A percentile compares a stretch with the other conserved stretches of the same genome.
Conservation (phyloP, 306 rosid species). For the Cucurbita maxima region DNA sequence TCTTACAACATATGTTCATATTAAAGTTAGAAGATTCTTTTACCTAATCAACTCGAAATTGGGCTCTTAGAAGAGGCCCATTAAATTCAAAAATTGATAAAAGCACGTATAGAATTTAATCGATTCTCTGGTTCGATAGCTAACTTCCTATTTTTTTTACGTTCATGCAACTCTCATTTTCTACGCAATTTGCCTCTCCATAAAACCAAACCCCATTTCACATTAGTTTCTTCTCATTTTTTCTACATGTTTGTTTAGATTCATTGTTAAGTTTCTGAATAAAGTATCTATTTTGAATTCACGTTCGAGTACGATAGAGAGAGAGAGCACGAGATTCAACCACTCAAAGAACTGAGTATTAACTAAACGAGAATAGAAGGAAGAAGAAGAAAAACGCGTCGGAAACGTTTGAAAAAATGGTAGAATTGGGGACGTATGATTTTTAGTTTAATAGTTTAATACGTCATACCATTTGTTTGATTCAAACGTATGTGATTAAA, state of each 20-base stretch:
- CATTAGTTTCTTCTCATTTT: not conserved
- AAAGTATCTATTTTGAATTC: too few relatives aligned
- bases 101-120: not conserved
- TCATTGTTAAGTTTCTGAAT: too few relatives aligned
- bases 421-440: not conserved
- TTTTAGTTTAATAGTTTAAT: too few relatives aligned
- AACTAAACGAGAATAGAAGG: not conserved
- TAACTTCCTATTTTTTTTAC: too few relatives aligned
- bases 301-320: not conserved
- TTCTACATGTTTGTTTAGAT: not conserved
- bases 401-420: slow-evolving; percentile 3
- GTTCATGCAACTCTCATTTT: not conserved
- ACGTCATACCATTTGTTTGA: too few relatives aligned
- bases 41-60: too few relatives aligned
- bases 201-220: too few relatives aligned
- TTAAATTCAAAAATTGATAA: not conserved
- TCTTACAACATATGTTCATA: too few relatives aligned
- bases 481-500: not conserved
- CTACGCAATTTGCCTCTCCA: not conserved
- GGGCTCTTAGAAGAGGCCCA: not conserved
- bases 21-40: too few relatives aligned
- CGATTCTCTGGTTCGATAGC: not conserved
- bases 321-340: not conserved
- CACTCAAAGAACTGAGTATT: not conserved
- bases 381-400: not conserved